Evolutionary conservation across 441 rosid genomes (phyloP).

Genomic region (Adansonia grandidieri): DNA sequence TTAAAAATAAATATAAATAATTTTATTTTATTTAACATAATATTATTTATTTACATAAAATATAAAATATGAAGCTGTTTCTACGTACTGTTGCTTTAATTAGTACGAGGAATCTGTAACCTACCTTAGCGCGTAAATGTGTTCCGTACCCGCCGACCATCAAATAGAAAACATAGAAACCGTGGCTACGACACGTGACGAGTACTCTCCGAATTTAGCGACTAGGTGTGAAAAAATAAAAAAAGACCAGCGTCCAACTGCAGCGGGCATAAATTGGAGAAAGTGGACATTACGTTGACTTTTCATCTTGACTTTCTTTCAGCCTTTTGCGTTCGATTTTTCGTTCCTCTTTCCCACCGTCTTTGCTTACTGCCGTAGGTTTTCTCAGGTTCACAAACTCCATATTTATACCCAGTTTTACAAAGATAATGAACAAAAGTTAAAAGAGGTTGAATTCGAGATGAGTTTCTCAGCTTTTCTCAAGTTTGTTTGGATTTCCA

Average conservation of each 20-base stretch:
- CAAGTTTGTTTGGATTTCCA: slow-evolving; percentile 17
- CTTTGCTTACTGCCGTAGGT: not conserved
- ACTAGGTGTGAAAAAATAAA: not conserved
- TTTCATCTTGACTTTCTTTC: not conserved
- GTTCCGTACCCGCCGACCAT: not conserved
- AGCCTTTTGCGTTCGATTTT: not conserved
- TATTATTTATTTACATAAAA: too few species aligned
- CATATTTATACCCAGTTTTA: not conserved
- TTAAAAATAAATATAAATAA: too few species aligned
- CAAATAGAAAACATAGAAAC: not conserved
- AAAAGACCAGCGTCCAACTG: not conserved
- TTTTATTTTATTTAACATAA: too few species aligned
- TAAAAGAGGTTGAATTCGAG: not conserved
- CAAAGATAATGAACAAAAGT: not conserved
- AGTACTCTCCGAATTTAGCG: not conserved
- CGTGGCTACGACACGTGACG: not conserved
- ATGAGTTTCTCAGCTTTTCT: slow-evolving; percentile 26
- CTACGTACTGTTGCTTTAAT: not conserved
- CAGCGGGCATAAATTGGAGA: not conserved
- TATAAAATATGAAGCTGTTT: too few species aligned
- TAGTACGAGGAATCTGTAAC: not conserved
- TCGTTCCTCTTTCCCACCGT: not conserved
- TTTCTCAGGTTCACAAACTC: not conserved
- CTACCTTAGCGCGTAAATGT: not conserved
- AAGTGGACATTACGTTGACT: not conserved